A percentile compares a stretch with the other conserved stretches of the same genome.
These are phyloP conservation scores for Phytophthora crassamura DNA, from an alignment of 352 stramenopile genomes.

Conservation along the genomic window DNA sequence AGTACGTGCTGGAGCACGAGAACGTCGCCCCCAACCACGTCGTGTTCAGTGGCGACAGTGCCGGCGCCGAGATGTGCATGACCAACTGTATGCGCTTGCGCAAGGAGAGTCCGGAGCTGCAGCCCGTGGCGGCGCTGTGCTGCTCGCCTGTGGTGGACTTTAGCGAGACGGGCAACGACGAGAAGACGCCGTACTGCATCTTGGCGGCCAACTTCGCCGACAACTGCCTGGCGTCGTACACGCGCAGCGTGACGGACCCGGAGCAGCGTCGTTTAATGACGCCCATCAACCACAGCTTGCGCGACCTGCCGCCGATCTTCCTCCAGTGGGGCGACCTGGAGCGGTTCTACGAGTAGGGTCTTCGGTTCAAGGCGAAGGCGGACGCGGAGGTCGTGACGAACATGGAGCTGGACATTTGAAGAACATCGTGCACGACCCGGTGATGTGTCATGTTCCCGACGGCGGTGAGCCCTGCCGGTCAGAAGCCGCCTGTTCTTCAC, in stretches of 20 bases:
- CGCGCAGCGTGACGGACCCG: slow-evolving; percentile 23
- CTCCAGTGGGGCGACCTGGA: slow-evolving; percentile 40
- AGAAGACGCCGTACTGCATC: slow-evolving; percentile 26
- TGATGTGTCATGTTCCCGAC: slow-evolving; percentile 4
- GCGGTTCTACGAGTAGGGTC: slow-evolving; percentile 37
- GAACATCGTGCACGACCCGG: slow-evolving; percentile 27
- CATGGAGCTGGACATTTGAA: slow-evolving; percentile 46
- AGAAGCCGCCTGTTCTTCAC: neutral
- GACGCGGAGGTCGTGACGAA: slow-evolving; percentile 33
- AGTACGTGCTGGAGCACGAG: slow-evolving; percentile 36
- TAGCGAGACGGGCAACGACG: slow-evolving; percentile 15
- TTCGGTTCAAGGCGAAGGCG: slow-evolving; percentile 36
- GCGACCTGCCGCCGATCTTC: slow-evolving; percentile 40
- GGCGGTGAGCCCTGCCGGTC: slow-evolving; percentile 16
- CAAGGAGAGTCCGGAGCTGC: slow-evolving; percentile 12
- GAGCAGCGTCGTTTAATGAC: slow-evolving; percentile 31
- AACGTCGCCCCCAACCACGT: slow-evolving; percentile 30
- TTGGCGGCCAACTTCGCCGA: slow-evolving; percentile 34
- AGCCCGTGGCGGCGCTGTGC: slow-evolving; percentile 22
- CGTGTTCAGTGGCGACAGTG: slow-evolving; percentile 50
- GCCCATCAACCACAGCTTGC: slow-evolving; percentile 43
- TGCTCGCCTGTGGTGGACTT: slow-evolving; percentile 27
- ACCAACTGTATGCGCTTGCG: slow-evolving; percentile 32
- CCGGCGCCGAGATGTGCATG: slow-evolving; percentile 39
- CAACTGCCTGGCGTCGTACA: slow-evolving; percentile 23